Evolutionary conservation across 2,329 filamentous ascomycete genomes (phyloP), one percentile per base, ranked within the genome.

Genomic region (Sphaerulina musiva): DNA sequence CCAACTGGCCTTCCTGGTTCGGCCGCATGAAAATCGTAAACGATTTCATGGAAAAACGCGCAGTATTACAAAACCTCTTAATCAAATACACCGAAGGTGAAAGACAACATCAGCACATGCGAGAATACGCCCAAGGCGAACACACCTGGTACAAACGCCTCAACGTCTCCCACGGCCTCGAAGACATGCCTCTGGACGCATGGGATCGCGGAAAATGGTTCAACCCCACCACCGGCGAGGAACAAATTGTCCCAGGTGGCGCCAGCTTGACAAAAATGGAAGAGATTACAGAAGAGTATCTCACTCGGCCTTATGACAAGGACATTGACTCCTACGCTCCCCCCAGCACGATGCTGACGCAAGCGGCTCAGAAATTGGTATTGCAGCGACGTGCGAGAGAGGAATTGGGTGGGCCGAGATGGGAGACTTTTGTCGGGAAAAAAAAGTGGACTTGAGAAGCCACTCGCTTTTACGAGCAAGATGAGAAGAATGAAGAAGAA

Each of bases 61-160:
- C 75, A 4, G 74, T 78, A 1, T 70, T 78, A 58, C 75, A 74
- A 44, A 77, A 77, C 47, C 62, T 78, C 20, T 62, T 78, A 48
- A 76, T 78, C 67, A 78, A 77, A 55, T 78, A 77, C 62, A 78
- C 76, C 4, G 75, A 77, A 59, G 75, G 75, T 36, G 76, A 78
- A 58, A 70, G 73, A 42, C 69, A 73, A 52, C 76, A 78, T 57
- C 68, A 74, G 39, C 71, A 70, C 50, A 77, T 77, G 74, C 67
- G 73, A 8, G 68, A 71, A 23, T 71, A 74, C 26, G 74, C 75
- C 1, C 69, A 69, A 38, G 75, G 75, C 41, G 74, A 78, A 59
- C 68, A 77, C 54, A 73, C 72, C 1, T 78, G 75, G 75, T 78
- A 77, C 60, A 78, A 78, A 61, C 69, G 76, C 1, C 60, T 78